Evolutionary conservation across 768 basidiomycete genomes (phyloP), one percentile per base, ranked within the genome.

Genomic region (Pulveroboletus frians): DNA sequence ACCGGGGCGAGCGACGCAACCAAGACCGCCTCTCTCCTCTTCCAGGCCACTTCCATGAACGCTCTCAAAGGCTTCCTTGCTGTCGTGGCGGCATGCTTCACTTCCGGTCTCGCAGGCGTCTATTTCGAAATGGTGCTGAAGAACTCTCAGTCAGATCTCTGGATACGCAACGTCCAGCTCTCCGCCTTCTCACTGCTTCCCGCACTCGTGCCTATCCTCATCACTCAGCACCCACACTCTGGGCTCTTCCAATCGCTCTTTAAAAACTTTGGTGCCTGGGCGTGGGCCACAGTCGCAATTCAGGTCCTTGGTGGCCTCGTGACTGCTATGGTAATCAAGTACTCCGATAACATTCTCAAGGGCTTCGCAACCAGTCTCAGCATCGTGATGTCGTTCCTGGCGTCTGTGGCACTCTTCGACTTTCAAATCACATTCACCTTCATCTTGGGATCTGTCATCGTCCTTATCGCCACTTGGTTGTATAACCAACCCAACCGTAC

Each of bases 91-190:
- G 93, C 95, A 0, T 98, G 95, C 72, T 83, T 95, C 65, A 96
- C 94, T 0, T 95, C 92, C 0, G 95, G 95, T 21, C 81, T 98
- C 39, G 94, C 94, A 0, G 94, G 94, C 6, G 94, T 97, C 23
- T 98, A 98, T 71, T 98, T 98, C 58, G 95, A 98, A 72, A 93
- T 95, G 88, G 92, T 93, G 31, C 74, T 94, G 56, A 98, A 95
- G 73, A 85, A 86, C 58, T 88, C 89, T 3, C 84, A 84, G 57
- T 78, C 84, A 4, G 92, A 96, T 69, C 76, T 98, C 10, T 97
- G 95, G 95, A 84, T 95, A 50, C 88, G 95, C 63, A 98, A 97
- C 66, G 87, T 95, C 52, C 95, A 98, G 67, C 79, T 98, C 14
- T 94, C 92, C 20, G 76, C 94, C 47, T 98, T 97, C 74, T 94